Evolutionary conservation across 805 yeast genomes (phyloP).

Genomic region (Yarrowia sp.): DNA sequence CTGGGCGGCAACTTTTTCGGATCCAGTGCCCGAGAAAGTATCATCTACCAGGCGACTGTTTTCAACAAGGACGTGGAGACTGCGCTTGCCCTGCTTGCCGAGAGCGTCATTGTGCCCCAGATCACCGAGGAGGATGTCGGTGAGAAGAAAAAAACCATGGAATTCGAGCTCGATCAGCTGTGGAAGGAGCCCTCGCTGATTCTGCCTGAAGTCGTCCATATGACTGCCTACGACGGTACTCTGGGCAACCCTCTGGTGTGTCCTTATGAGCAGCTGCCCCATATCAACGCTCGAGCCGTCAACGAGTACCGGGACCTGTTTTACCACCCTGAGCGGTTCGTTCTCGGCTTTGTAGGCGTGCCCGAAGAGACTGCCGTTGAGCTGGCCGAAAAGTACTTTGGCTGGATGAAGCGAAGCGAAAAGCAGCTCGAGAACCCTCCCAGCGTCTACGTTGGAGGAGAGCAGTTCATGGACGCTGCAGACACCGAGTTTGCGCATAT

Average conservation of each 20-base stretch:
- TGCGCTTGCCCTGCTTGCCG: constrained; percentile 78
- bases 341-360: constrained; percentile 88
- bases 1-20: constrained; percentile 96
- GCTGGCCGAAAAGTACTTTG: constrained; percentile 67
- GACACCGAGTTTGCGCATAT: constrained; percentile 84
- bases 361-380: constrained; percentile 71
- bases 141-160: constrained; percentile 75
- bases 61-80: constrained; percentile 82
- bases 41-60: constrained; percentile 93
- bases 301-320: constrained; percentile 66
- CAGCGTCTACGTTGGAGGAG: constrained; percentile 46
- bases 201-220: constrained; percentile 89
- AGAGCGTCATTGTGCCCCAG: constrained; percentile 76
- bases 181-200: constrained; percentile 82
- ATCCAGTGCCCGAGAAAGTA: constrained; percentile 87
- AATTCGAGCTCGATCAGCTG: constrained; percentile 83
- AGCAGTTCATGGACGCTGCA: constrained; percentile 51
- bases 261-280: constrained; percentile 70
- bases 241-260: constrained; percentile 87
- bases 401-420: constrained; percentile 57
- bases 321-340: constrained; percentile 80
- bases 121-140: constrained; percentile 72
- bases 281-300: constrained; percentile 61
- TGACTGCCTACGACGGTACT: constrained; percentile 78
- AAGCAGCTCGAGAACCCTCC: constrained; percentile 25